Conservation (phyloP, 2,329 filamentous ascomycete species). For the Clarireedia paspali region DNA sequence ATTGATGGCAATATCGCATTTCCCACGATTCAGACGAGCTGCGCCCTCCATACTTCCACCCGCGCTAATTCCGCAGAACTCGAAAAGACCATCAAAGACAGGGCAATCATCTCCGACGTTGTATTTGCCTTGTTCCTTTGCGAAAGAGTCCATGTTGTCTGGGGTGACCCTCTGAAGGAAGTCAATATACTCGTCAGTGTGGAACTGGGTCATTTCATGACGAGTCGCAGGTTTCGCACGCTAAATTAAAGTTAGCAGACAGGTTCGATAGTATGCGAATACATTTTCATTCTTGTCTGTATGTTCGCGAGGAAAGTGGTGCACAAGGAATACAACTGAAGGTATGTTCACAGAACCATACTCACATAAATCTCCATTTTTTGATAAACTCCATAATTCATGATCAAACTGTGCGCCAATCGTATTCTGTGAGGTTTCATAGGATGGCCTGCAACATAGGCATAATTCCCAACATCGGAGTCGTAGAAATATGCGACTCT, state of each 20-base stretch:
- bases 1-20: slow-evolving; percentile 95
- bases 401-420: slow-evolving; percentile 88
- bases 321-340: neutral
- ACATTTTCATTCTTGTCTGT: no score
- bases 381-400: slow-evolving; percentile 92
- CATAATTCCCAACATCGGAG: slow-evolving; percentile 96
- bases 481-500: slow-evolving; percentile 98
- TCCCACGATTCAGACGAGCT: slow-evolving; percentile 77
- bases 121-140: slow-evolving; percentile 85
- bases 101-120: slow-evolving; percentile 96
- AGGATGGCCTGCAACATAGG: slow-evolving; percentile 91
- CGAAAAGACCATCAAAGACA: slow-evolving; percentile 95
- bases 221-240: slow-evolving; percentile 79
- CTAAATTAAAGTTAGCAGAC: slow-evolving; percentile 35
- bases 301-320: neutral
- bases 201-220: slow-evolving; percentile 89
- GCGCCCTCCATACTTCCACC: slow-evolving; percentile 93
- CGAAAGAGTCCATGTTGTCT: slow-evolving; percentile 94
- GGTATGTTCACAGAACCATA: slow-evolving; percentile 14
- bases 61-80: slow-evolving; percentile 91
- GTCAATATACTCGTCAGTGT: slow-evolving; percentile 91
- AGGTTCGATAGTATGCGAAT: neutral
- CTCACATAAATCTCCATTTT: slow-evolving; percentile 94
- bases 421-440: slow-evolving; percentile 99
- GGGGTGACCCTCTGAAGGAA: slow-evolving; percentile 93